Percentiles rank a stretch among this genome's conserved stretches.
Evolutionary conservation across 148 eudicot species (phyloP).

Genomic region (Diospyros lotus): DNA sequence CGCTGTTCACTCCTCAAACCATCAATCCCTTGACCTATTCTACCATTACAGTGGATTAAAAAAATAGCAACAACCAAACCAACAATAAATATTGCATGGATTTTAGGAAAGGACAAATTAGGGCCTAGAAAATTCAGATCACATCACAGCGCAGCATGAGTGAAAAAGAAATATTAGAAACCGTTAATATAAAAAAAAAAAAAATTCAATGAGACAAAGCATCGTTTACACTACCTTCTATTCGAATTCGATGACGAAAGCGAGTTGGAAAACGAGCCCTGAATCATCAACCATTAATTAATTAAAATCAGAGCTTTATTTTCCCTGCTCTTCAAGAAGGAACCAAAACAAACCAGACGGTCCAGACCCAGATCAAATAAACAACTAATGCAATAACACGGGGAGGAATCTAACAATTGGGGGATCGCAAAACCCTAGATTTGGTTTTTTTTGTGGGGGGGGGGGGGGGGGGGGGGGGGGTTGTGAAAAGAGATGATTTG

Average conservation of each 20-base stretch:
- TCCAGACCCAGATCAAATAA: neutral
- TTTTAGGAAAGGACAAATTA: neutral
- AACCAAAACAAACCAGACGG: neutral
- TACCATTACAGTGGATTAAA: conserved; percentile 2
- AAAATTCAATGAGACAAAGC: neutral
- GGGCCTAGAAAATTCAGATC: neutral
- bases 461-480: neutral
- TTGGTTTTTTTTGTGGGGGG: too few species aligned
- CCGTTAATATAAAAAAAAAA: neutral
- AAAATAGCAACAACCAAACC: neutral
- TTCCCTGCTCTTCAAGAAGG: too few species aligned
- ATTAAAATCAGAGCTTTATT: neutral
- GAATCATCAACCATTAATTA: neutral
- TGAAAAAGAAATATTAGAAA: neutral
- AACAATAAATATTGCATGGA: neutral
- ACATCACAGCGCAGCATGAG: neutral
- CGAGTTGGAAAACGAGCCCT: conserved; percentile 1
- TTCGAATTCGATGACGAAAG: conserved; percentile 2
- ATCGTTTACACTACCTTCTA: neutral
- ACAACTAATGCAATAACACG: neutral
- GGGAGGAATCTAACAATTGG: neutral
- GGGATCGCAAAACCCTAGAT: neutral
- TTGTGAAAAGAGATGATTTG: neutral
- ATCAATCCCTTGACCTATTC: conserved; percentile 18
- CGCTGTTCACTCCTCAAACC: conserved; percentile 12